Base-by-base conservation (phyloP, 352 stramenopile species). In the Thraustochytrium striatum region DNA sequence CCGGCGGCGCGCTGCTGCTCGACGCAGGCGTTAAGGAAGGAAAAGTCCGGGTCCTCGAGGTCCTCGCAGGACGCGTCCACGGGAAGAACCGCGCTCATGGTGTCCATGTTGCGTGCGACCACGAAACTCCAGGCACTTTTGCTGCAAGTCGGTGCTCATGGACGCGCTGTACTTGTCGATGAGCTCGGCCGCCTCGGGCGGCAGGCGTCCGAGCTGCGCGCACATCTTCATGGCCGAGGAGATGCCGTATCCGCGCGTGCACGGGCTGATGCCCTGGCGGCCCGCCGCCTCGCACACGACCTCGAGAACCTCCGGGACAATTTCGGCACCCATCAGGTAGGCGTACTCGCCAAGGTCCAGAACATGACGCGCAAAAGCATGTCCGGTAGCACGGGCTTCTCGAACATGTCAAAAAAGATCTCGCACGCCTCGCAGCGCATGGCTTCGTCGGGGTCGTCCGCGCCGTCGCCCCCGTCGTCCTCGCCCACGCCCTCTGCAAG, bases 311-410 rank as follows among this genome's bases (percentile, higher is more conserved):
- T 96, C 90, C 52, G 97, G 91, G 13, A 98, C 86, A 53, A 92
- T 88, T 85, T 95, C 94, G 25, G 86, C 87, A 3, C 95, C 91
- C 25, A 92, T 96, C 43, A 99, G 87, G 84, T 98, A 98, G 21
- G 92, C 96, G 85, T 99, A 99, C 88, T 99, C 96, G 53, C 97
- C 97, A 50, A 99, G 89, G 98, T 93, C 96, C 96, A 99, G 3
- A 95, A 89, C 88, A 99, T 97, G 2, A 95, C 97, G 84, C 92
- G 98, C 82, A 98, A 90, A 52, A 99, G 87, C 44, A 98, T 95
- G 81, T 94, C 89, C 1, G 95, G 92, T 50, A 99, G 88, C 43
- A 83, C 81, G n/a, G 94, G 91, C 50, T 91, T 94, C 39, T 97
- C 93, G 55, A 99, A 87, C 36, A 99, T 84, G 75, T 95, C 93